Conservation (phyloP, 495 filamentous ascomycete genomes). For the Neurospora pannonica region DNA sequence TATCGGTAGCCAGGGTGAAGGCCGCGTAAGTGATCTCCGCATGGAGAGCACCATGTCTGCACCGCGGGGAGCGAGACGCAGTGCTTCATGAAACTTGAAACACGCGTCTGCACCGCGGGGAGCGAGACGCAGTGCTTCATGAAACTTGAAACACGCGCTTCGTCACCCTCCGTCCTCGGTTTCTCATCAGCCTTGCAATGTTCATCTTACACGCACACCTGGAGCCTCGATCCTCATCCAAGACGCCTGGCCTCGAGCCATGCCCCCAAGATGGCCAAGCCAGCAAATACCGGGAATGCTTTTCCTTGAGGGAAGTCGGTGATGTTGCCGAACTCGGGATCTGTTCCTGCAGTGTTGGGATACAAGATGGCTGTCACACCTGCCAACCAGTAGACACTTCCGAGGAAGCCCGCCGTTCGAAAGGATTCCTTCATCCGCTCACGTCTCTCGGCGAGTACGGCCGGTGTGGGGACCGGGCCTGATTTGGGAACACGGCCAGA, state of each 20-base stretch:
- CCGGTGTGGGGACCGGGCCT: slow-evolving; percentile 6
- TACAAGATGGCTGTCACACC: slow-evolving; percentile 38
- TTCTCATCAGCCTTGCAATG: neutral
- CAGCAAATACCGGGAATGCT: slow-evolving; percentile 23
- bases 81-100: neutral
- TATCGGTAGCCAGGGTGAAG: neutral
- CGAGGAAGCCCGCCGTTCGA: slow-evolving; percentile 31
- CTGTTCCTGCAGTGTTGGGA: slow-evolving; percentile 38
- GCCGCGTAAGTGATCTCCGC: neutral
- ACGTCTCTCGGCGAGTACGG: slow-evolving; percentile 1
- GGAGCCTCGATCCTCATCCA: too few species aligned
- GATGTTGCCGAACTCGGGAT: slow-evolving; percentile 46
- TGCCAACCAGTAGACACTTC: slow-evolving; percentile 43
- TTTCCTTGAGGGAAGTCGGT: slow-evolving; percentile 37
- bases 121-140: neutral
- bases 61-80: neutral
- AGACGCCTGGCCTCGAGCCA: slow-evolving; percentile 16
- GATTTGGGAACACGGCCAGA: neutral
- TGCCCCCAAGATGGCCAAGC: slow-evolving; percentile 23
- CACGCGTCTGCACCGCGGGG: neutral
- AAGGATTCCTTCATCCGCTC: slow-evolving; percentile 23
- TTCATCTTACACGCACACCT: too few species aligned
- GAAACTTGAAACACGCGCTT: neutral
- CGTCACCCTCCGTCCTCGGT: neutral
- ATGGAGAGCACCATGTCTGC: neutral